These are phyloP conservation scores for Wallacemonas sp. DNA, from an alignment of 208 protist species.

Conservation along the genomic window DNA sequence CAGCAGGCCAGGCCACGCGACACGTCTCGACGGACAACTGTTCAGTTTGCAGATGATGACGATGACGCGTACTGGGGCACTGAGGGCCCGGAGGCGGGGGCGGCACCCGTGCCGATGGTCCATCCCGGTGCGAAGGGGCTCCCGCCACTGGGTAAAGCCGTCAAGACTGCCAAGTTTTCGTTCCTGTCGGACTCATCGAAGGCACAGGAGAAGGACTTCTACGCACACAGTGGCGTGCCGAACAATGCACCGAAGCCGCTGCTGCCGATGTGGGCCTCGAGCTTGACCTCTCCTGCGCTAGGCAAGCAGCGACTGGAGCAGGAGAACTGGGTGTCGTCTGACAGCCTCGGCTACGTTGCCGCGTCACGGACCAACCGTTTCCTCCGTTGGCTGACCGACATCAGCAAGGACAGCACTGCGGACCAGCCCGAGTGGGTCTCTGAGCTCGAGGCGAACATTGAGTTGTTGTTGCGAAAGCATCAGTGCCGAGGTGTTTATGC, in stretches of 20 bases:
- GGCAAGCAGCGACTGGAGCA: slow-evolving; percentile 43
- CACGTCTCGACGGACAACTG: background rate
- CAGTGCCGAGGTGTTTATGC: slow-evolving; percentile 60
- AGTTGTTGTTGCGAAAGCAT: slow-evolving; percentile 36
- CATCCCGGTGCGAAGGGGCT: background rate
- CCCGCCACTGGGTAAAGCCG: slow-evolving; percentile 20
- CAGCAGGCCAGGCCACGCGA: background rate
- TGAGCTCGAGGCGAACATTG: slow-evolving; percentile 33
- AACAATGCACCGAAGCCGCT: slow-evolving; percentile 65
- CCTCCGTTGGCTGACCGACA: slow-evolving; percentile 22
- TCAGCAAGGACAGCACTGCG: slow-evolving; percentile 4
- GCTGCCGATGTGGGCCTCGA: slow-evolving; percentile 73
- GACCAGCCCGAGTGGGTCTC: background rate
- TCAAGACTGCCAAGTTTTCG: slow-evolving; percentile 35
- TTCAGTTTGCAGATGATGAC: background rate
- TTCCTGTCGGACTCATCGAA: slow-evolving; percentile 37
- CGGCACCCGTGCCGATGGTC: background rate
- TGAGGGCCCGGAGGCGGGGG: background rate
- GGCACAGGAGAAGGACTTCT: slow-evolving; percentile 17
- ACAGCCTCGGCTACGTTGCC: slow-evolving; percentile 28
- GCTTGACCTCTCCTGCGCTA: slow-evolving; percentile 60
- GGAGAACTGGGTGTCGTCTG: slow-evolving; percentile 60
- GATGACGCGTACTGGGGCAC: slow-evolving; percentile 2
- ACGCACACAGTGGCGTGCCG: slow-evolving; percentile 38
- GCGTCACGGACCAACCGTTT: slow-evolving; percentile 25